Evolutionary conservation across 2,329 filamentous ascomycete genomes (phyloP), one percentile per base, ranked within the genome.

Genomic region (Cladosporium austrohemisphaericum): DNA sequence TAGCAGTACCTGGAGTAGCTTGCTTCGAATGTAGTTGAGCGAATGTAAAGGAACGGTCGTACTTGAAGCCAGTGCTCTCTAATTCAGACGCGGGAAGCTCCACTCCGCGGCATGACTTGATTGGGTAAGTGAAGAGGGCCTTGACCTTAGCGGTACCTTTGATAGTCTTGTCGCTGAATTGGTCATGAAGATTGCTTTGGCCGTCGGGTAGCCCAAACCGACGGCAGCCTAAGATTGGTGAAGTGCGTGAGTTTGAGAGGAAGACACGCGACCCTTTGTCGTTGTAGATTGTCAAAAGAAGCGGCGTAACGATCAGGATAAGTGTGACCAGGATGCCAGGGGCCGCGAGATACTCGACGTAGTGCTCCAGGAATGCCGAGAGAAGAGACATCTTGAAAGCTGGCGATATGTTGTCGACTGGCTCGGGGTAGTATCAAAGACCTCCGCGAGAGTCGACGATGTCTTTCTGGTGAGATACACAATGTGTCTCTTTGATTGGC

Each of bases 1-100:
- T 62, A 60, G 41, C 69, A 63, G 23, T 63, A 52, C 53, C 78
- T 72, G 49, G 64, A 68, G 19, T 64, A 62, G 25, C 43, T 14
- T 53, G 47, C 29, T 55, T 65, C 4, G 68, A 68, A 28, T 72
- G 65, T 32, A 74, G 65, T 66, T 91, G 85, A 1, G 86, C 89
- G 64, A 96, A 88, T 40, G 82, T 85, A 71, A 90, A 95, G 57
- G 92, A 79, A 5, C 89, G 81, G 68, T 96, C 90, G 66, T 85
- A 86, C 64, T 85, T 79, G 50, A 95, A 48, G 2, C 90, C 89
- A 2, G 80, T 80, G 5, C 80, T 72, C 37, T 88, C 69, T 13
- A 93, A 76, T 47, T 80, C 77, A 52, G 79, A 80, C 53, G 76
- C 71, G 44, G 78, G 70, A 38, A 95, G 68, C 68, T 93, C 88